Base-by-base conservation (phyloP, 2,329 filamentous ascomycete genomes). In the Colletotrichum agaves region DNA sequence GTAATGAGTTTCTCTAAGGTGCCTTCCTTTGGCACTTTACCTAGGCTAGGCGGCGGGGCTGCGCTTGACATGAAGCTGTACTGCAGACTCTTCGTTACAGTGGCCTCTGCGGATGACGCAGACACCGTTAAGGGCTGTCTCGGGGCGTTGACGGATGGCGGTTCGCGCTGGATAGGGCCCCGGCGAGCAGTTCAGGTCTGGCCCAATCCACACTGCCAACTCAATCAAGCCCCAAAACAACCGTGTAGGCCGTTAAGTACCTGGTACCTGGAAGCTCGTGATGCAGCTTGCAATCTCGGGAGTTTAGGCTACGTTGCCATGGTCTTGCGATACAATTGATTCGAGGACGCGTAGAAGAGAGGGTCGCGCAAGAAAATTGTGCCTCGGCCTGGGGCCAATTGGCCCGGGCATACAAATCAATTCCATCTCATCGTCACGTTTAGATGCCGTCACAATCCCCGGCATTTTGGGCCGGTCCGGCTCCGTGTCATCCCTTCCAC, bases 301-400 rank as follows among this genome's bases (percentile, higher is more conserved):
- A 53, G 60, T 63, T 63, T 55, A 67, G 59, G 60, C 65, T 68
- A 65, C 65, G 65, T 63, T 68, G 61, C 53, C 65, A 64, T n/a
- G 10, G 27, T 37, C 35, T 37, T 37, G 35, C 1, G 35, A 37
- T 37, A 11, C 35, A 37, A 37, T 37, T 37, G 43, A 31, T 35
- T 59, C 43, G 56, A 49, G 13, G 56, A 59, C 19, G 56, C 19
- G 43, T 21, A 43, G 44, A 62, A 61, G 53, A 55, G 47, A 64
- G 61, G 61, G 61, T 60, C 53, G 27, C 27, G 50, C 47, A 46
- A 59, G 43, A 63, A 43, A 60, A 53, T 46, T 60, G 47, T 68
- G 35, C 65, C 65, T 68, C 65, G 35, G 35, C 35, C 35, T 37
- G 35, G 35, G 65, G 46, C 61, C 65, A 65, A 60, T 67, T 64